Conservation (phyloP, 305 asterid species). For the Ilex paraguariensis region DNA sequence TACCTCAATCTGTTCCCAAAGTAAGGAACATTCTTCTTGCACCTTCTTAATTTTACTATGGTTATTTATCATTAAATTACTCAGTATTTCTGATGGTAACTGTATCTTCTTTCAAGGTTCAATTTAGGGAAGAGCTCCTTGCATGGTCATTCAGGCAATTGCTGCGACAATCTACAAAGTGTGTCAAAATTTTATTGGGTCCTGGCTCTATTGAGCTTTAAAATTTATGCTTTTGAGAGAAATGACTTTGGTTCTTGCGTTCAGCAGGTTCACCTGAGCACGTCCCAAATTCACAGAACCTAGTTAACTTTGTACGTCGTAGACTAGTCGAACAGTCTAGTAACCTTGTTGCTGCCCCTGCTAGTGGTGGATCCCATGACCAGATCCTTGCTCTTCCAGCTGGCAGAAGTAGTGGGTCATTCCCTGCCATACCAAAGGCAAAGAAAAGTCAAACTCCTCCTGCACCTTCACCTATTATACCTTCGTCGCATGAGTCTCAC, state of each 20-base stretch:
- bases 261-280: slow-evolving; percentile 41
- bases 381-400: slow-evolving; percentile 36
- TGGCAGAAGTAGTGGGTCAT: slow-evolving; percentile 80
- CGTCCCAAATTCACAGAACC: slow-evolving; percentile 20
- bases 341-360: slow-evolving; percentile 54
- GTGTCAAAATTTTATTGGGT: slow-evolving; percentile 8
- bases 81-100: no score
- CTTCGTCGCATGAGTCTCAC: slow-evolving; percentile 19
- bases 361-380: slow-evolving; percentile 25
- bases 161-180: slow-evolving; percentile 40
- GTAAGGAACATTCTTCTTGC: slow-evolving; percentile 43
- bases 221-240: slow-evolving; percentile 1
- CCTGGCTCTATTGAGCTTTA: background rate
- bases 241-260: slow-evolving; percentile 17
- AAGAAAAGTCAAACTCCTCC: slow-evolving; percentile 28
- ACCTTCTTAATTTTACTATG: background rate
- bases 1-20: slow-evolving; percentile 43
- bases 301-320: slow-evolving; percentile 44
- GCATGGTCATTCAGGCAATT: slow-evolving; percentile 24
- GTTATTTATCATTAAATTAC: background rate
- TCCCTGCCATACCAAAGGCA: slow-evolving; percentile 48
- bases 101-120: slow-evolving; percentile 29
- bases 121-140: slow-evolving; percentile 27
- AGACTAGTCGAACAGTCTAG: slow-evolving; percentile 47
- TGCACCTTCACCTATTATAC: slow-evolving; percentile 16